These are phyloP conservation scores for Clavulina sp. DNA, from an alignment of 768 basidiomycete genomes.

Conservation along the genomic window DNA sequence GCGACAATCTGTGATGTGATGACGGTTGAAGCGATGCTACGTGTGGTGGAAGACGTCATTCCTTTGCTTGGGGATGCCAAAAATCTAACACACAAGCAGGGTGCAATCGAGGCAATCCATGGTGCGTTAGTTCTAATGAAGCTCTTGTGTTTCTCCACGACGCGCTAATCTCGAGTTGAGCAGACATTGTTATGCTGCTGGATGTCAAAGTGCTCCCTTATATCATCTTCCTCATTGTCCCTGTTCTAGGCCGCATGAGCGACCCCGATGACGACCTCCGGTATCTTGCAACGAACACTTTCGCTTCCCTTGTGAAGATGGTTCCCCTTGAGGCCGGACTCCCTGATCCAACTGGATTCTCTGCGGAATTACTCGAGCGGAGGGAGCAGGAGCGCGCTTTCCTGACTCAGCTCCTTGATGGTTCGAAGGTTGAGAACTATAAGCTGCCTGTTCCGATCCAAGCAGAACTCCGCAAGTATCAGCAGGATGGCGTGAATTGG, in stretches of 20 bases:
- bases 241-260: slow-evolving; percentile 93
- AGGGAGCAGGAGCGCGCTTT: slow-evolving; percentile 82
- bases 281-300: slow-evolving; percentile 89
- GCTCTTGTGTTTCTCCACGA: neutral
- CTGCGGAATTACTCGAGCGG: slow-evolving; percentile 68
- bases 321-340: slow-evolving; percentile 95
- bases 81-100: slow-evolving; percentile 61
- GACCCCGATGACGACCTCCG: slow-evolving; percentile 84
- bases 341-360: slow-evolving; percentile 90
- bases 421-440: slow-evolving; percentile 86
- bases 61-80: slow-evolving; percentile 69
- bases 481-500: slow-evolving; percentile 98
- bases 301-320: slow-evolving; percentile 95
- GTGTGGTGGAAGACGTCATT: slow-evolving; percentile 70
- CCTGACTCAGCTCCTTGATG: slow-evolving; percentile 83
- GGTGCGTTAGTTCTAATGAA: slow-evolving; percentile 36
- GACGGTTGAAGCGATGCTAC: slow-evolving; percentile 71
- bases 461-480: slow-evolving; percentile 90
- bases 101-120: slow-evolving; percentile 76
- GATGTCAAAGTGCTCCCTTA: slow-evolving; percentile 93
- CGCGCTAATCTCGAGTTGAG: neutral
- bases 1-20: slow-evolving; percentile 78
- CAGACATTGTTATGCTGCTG: slow-evolving; percentile 81
- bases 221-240: slow-evolving; percentile 91
- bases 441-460: slow-evolving; percentile 72